Evolutionary conservation across 345 rosid species (phyloP), one percentile per base, ranked within the genome.

Genomic region (Aurinia saxatilis): DNA sequence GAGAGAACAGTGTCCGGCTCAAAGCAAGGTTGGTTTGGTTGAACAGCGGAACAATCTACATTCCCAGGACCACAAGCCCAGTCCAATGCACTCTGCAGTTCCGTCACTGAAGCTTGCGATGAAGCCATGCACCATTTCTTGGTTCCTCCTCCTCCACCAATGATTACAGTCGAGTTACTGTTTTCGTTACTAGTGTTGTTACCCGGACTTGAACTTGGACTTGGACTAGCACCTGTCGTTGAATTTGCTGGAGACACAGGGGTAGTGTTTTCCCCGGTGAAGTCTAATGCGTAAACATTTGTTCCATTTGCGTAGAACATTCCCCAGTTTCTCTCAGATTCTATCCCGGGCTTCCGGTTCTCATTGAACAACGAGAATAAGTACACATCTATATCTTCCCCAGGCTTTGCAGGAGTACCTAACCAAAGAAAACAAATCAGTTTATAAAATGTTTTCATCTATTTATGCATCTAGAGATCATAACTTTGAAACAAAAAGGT

Each of bases 51-150:
- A 59, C 99, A 93, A 57, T 93, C 99, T 62, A 93, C 91, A 67
- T 84, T 80, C 57, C 99, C 99, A 1, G 96, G 66, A 59, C 97
- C 86, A 3, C 99, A 93, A 25, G 97, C 96, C 95, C 95, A 93
- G 71, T 93, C 90, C 55, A 93, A 37, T 2, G 91, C 97, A 37
- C 54, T 87, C 76, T 87, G 85, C 78, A 89, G 68, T 48, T 79
- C 83, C 0, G 44, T 53, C 30, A 84, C 91, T 8, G 93, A 69
- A 38, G 89, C 93, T 74, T 82, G 87, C 16, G 76, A 58, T 2
- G 90, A 82, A 45, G 99, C 99, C 60, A 93, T 79, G 77, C 97
- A 93, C 99, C 99, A 93, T 46, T 63, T 71, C 50, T 13, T 71
- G 14, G 17, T 6, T 40, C 70, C 59, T 34, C 64, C 50, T 33